Evolutionary conservation across 257 asterid species (phyloP).

Genomic region (Solanum etuberosum): DNA sequence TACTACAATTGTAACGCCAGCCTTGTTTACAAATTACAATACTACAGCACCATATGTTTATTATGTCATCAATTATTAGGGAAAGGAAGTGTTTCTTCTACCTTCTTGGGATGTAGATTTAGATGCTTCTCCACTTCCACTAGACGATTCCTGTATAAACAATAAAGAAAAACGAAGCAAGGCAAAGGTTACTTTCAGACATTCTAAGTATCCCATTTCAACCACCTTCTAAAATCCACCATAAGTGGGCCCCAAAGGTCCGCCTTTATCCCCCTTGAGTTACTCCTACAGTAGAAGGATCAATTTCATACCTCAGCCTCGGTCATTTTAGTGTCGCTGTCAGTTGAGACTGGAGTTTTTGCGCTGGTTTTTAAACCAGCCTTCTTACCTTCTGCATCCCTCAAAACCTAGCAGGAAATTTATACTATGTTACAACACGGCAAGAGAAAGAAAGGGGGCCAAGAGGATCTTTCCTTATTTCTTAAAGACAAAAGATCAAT

Average conservation of each 20-base stretch:
- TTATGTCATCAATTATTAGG: neutral
- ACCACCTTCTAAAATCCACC: neutral
- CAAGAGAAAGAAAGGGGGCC: neutral
- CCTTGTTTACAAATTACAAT: neutral
- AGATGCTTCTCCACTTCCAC: slow-evolving; percentile 46
- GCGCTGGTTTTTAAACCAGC: slow-evolving; percentile 60
- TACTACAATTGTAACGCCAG: neutral
- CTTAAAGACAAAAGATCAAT: neutral
- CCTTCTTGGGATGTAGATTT: slow-evolving; percentile 54
- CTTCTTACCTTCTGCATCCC: slow-evolving; percentile 94
- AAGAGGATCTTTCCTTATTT: neutral
- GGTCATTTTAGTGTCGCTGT: slow-evolving; percentile 67
- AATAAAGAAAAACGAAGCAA: neutral
- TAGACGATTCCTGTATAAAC: slow-evolving; percentile 62
- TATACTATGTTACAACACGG: neutral
- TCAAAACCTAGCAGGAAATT: slow-evolving; percentile 37
- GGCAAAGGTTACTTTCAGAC: neutral
- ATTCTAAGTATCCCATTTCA: neutral
- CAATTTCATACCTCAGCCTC: slow-evolving; percentile 58
- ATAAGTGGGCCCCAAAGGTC: neutral
- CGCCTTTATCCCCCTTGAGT: neutral
- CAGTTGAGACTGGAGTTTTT: slow-evolving; percentile 41
- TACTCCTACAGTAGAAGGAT: neutral
- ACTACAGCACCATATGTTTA: neutral
- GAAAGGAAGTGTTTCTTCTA: slow-evolving; percentile 7